Evolutionary conservation across 1,139 yeast species (phyloP).

Genomic region (Zygosaccharomyces sapae): DNA sequence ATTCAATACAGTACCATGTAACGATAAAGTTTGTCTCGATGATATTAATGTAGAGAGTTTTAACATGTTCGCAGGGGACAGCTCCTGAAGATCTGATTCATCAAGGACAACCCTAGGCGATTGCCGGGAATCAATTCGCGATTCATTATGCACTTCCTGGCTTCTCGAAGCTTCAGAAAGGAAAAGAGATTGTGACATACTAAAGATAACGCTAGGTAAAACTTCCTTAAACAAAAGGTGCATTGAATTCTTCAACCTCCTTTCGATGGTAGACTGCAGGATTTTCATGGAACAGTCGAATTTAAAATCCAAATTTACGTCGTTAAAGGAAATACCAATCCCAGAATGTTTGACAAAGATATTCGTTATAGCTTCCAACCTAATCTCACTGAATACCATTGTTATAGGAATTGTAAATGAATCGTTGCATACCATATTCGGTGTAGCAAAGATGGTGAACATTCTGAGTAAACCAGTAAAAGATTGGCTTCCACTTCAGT

Average conservation of each 20-base stretch:
- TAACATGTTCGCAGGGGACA: constrained; percentile 67
- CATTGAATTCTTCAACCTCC: constrained; percentile 35
- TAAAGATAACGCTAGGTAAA: constrained; percentile 34
- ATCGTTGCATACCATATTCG: constrained; percentile 33
- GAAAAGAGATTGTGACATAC: constrained; percentile 35
- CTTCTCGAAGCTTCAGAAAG: constrained; percentile 12
- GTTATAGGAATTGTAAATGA: constrained; percentile 37
- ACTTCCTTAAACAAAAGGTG: constrained; percentile 35
- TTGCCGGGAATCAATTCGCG: constrained; percentile 3
- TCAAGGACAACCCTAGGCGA: constrained; percentile 21
- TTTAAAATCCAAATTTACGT: constrained; percentile 35
- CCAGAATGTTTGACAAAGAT: constrained; percentile 34
- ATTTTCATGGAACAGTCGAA: constrained; percentile 37
- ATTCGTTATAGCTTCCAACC: constrained; percentile 36
- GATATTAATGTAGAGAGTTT: constrained; percentile 64
- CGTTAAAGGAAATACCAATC: constrained; percentile 37
- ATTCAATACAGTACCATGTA: constrained; percentile 52
- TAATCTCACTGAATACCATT: constrained; percentile 34
- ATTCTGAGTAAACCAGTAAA: constrained; percentile 28
- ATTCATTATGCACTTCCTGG: constrained; percentile 2
- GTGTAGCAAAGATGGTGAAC: constrained; percentile 32
- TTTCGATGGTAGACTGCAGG: constrained; percentile 35
- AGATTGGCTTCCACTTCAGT: constrained; percentile 37
- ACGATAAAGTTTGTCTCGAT: constrained; percentile 72
- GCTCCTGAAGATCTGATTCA: constrained; percentile 37